A percentile compares a stretch with the other conserved stretches of the same genome.
Conservation (phyloP, 2,329 filamentous ascomycete genomes). For the Fusarium sterilihyphosum region DNA sequence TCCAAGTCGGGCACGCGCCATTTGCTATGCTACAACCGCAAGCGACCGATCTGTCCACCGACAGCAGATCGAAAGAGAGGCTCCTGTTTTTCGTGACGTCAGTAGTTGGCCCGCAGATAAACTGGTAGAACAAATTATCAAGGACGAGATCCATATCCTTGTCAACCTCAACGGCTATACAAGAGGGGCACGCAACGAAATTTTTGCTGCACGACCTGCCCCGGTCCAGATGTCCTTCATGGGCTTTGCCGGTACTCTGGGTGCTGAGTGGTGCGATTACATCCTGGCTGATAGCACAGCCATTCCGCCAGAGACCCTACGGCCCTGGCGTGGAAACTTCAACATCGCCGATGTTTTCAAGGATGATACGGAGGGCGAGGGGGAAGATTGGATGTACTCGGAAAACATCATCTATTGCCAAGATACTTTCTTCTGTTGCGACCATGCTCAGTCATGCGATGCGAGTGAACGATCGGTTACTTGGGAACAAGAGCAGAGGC, state of each 20-base stretch:
- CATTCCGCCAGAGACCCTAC: conserved; percentile 82
- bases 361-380: conserved; percentile 73
- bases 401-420: conserved; percentile 96
- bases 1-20: conserved; percentile 76
- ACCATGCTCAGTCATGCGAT: conserved; percentile 92
- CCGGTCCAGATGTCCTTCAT: conserved; percentile 99
- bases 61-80: conserved; percentile 90
- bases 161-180: conserved; percentile 99
- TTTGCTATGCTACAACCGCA: conserved; percentile 94
- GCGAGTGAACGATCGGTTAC: conserved; percentile 71
- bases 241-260: conserved; percentile 96
- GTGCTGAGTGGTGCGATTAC: conserved; percentile 99
- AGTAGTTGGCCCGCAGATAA: conserved; percentile 87
- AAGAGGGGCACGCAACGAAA: conserved; percentile 93
- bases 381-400: conserved; percentile 90
- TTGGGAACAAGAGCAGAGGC: conserved; percentile 85
- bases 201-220: conserved; percentile 93
- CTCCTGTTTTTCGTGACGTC: conserved; percentile 89
- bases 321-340: conserved; percentile 80
- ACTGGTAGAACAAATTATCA: conserved; percentile 85
- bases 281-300: conserved; percentile 90
- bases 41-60: conserved; percentile 92
- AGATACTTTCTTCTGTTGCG: conserved; percentile 98
- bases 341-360: conserved; percentile 75
- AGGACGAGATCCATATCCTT: conserved; percentile 91